Conservation (phyloP, 1,284 basidiomycete species). For the Boletellus deceptivus region DNA sequence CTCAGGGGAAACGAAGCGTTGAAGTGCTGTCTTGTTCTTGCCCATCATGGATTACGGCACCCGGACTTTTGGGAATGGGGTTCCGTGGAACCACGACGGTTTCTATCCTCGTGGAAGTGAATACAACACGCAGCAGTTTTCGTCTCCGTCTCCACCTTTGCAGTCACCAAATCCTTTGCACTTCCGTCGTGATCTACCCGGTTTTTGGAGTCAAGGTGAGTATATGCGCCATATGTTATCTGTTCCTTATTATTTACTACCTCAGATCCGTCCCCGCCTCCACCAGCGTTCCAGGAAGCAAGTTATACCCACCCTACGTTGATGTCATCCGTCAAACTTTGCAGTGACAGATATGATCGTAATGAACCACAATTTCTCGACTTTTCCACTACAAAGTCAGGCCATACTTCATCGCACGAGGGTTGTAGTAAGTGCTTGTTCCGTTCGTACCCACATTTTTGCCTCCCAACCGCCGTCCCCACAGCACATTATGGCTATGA, state of each 20-base stretch:
- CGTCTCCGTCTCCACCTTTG: conserved; percentile 5
- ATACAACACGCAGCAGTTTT: background rate
- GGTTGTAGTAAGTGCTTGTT: conserved; percentile 9
- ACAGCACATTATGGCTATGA: conserved; percentile 10
- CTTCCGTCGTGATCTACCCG: conserved; percentile 1
- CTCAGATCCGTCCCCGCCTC: conserved; percentile 42
- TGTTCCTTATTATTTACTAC: conserved; percentile 6
- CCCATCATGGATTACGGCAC: conserved; percentile 17
- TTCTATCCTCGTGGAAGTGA: background rate
- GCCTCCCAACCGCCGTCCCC: background rate
- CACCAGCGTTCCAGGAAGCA: conserved; percentile 22
- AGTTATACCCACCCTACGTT: conserved; percentile 5
- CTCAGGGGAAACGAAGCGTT: background rate
- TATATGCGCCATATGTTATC: conserved; percentile 42
- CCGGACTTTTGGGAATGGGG: background rate
- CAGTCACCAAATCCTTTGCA: conserved; percentile 5
- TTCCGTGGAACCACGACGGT: background rate
- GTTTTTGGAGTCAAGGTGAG: conserved; percentile 39
- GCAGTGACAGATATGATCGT: background rate
- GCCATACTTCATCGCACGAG: background rate
- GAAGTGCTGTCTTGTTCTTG: conserved; percentile 4
- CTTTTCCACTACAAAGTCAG: background rate
- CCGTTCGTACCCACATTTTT: background rate
- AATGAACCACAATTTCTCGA: background rate
- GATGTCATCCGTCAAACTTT: conserved; percentile 4